Evolutionary conservation across 1,139 yeast species (phyloP), one percentile per base, ranked within the genome.

Genomic region (Yamadazyma kanchanaburiensis): DNA sequence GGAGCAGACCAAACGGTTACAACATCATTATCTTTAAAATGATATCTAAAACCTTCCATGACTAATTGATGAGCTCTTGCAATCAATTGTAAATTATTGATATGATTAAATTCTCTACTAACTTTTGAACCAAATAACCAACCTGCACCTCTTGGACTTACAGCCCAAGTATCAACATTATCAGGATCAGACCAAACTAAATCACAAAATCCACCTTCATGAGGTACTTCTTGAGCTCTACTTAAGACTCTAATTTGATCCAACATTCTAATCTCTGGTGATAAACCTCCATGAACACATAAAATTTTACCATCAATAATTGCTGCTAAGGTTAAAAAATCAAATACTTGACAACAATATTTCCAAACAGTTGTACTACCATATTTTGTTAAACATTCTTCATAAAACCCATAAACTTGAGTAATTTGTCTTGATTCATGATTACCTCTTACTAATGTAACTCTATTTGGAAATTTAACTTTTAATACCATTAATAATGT

Each of bases 1-100:
- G 98, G 98, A 8, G 97, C 97, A 16, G 94, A 81, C 98, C 98
- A 91, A 20, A 91, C 97, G 0, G 97, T 91, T 16, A 91, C 97
- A 32, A 89, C 96, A 46, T 87, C 95, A 48, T 87, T 87, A 47
- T 89, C 95, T 35, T 85, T 83, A 59, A 91, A 91, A 65, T 89
- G 96, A 55, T 88, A 91, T 48, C 91, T 77, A 67, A 87, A 91
- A 6, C 98, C 98, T 57, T 91, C 98, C 96, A 91, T 94, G 10
- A 91, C 98, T 53, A 91, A 74, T 58, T 91, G 98, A 62, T 91
- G 98, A 0, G 98, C 98, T 49, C 98, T 74, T 8, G 98, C 97
- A 39, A 91, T 87, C 41, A 91, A 70, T 42, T 77, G 76, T 38
- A 91, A 68, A 43, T 89, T 87, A 55, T 91, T 91, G 31, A 86